These are phyloP conservation scores for Aspergillus asperescens DNA, from an alignment of 495 filamentous ascomycete species.

Conservation along the genomic window DNA sequence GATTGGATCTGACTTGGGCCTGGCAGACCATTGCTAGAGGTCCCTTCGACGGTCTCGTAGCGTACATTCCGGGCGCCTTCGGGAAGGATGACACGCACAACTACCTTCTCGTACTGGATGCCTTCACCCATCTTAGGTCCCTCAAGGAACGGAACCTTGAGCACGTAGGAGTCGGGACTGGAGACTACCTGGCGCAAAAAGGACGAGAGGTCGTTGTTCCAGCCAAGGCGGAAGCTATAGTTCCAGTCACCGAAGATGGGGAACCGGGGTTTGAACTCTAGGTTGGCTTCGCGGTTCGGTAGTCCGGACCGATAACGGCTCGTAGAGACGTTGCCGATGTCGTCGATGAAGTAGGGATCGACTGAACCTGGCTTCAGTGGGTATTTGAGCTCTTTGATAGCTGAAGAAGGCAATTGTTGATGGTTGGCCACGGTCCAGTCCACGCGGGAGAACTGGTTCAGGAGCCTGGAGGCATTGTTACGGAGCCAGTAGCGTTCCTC, in stretches of 20 bases:
- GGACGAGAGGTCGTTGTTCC: slow-evolving; percentile 76
- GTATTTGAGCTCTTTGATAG: slow-evolving; percentile 76
- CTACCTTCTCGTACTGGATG: slow-evolving; percentile 74
- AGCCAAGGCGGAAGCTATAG: slow-evolving; percentile 90
- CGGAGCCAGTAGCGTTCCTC: slow-evolving; percentile 90
- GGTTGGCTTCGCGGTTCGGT: slow-evolving; percentile 60
- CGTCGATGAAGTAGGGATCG: slow-evolving; percentile 91
- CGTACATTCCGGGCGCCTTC: slow-evolving; percentile 81
- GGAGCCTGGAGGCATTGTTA: slow-evolving; percentile 79
- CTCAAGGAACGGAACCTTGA: slow-evolving; percentile 94
- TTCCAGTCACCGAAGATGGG: slow-evolving; percentile 97
- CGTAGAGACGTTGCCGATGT: slow-evolving; percentile 95
- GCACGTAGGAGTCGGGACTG: slow-evolving; percentile 62
- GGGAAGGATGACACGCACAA: slow-evolving; percentile 77
- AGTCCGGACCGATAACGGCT: slow-evolving; percentile 77
- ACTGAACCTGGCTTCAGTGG: slow-evolving; percentile 71
- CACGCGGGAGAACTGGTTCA: slow-evolving; percentile 79
- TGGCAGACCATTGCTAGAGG: slow-evolving; percentile 37
- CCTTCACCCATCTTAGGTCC: slow-evolving; percentile 82
- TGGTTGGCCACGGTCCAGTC: slow-evolving; percentile 68
- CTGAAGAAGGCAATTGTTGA: slow-evolving; percentile 67
- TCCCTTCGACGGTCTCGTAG: slow-evolving; percentile 35
- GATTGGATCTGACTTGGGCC: slow-evolving; percentile 31
- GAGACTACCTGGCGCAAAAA: slow-evolving; percentile 61
- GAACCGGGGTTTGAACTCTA: slow-evolving; percentile 89